Evolutionary conservation across 768 basidiomycete species (phyloP).

Genomic region (Tulasnella sp.): DNA sequence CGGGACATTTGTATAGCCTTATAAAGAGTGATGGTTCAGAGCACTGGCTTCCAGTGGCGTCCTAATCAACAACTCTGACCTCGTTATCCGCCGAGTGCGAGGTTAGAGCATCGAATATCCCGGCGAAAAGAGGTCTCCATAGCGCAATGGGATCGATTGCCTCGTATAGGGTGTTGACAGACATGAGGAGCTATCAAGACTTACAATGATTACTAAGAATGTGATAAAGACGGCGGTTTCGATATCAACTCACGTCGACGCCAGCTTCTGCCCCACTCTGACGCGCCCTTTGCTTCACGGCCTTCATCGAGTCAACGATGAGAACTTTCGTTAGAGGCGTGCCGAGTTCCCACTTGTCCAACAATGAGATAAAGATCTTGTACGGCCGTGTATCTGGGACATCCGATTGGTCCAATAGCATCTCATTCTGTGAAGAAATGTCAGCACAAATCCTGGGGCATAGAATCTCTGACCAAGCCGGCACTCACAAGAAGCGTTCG

Average conservation of each 20-base stretch:
- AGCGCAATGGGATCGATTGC: conserved; percentile 80
- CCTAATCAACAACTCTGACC: not conserved
- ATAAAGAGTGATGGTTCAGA: not conserved
- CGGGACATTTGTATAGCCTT: conserved; percentile 56
- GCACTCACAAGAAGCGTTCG: conserved; percentile 53
- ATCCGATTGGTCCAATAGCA: conserved; percentile 57
- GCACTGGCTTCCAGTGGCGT: not conserved
- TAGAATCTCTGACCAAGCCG: conserved; percentile 11
- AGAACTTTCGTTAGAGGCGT: conserved; percentile 64
- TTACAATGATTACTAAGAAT: not conserved
- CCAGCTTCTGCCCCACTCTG: not conserved
- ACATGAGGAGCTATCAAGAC: conserved; percentile 54
- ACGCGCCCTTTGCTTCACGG: conserved; percentile 37
- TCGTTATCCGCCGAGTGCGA: no score
- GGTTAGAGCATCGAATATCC: not conserved
- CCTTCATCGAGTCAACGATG: conserved; percentile 67
- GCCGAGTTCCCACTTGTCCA: conserved; percentile 98
- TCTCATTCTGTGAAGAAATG: conserved; percentile 45
- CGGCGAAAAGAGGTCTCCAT: conserved; percentile 63
- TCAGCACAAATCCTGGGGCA: not conserved
- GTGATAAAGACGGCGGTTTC: not conserved
- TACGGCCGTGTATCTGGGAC: conserved; percentile 79
- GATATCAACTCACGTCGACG: not conserved
- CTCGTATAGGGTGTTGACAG: conserved; percentile 82
- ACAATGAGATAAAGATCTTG: conserved; percentile 87